Conservation (phyloP, 2,329 filamentous ascomycete species). For the Juglanconis oblonga region DNA sequence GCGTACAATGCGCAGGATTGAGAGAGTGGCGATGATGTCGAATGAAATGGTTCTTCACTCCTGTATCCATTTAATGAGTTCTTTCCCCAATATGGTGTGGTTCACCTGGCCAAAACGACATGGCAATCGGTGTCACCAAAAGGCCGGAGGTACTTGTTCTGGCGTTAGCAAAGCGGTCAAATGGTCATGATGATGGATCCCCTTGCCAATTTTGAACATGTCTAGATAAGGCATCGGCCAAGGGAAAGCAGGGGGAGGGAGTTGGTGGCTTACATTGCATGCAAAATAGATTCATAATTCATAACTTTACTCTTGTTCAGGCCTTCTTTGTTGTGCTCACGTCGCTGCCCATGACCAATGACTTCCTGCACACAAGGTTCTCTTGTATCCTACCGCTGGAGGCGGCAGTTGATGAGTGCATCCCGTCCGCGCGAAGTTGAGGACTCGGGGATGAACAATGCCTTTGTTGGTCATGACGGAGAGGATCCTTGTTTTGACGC, state of each 20-base stretch:
- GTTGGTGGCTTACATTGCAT: conserved; percentile 11
- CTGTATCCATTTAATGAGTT: background rate
- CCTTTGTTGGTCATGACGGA: conserved; percentile 6
- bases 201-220: background rate
- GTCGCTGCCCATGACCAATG: background rate
- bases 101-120: background rate
- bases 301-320: background rate
- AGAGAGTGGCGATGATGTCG: background rate
- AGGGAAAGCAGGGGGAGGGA: background rate
- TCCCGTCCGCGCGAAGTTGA: background rate
- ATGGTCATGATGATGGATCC: background rate
- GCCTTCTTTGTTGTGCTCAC: background rate
- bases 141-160: background rate
- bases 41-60: background rate
- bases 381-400: background rate
- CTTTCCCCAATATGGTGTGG: background rate
- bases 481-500: background rate
- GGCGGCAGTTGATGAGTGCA: background rate
- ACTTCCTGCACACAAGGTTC: background rate
- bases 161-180: background rate
- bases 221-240: background rate
- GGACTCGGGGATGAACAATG: conserved; percentile 14
- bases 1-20: conserved; percentile 14
- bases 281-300: conserved; percentile 2
- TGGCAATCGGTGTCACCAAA: conserved; percentile 1